Evolutionary conservation across 108 stramenopile genomes (phyloP).

Genomic region (Cyclotella cryptica): DNA sequence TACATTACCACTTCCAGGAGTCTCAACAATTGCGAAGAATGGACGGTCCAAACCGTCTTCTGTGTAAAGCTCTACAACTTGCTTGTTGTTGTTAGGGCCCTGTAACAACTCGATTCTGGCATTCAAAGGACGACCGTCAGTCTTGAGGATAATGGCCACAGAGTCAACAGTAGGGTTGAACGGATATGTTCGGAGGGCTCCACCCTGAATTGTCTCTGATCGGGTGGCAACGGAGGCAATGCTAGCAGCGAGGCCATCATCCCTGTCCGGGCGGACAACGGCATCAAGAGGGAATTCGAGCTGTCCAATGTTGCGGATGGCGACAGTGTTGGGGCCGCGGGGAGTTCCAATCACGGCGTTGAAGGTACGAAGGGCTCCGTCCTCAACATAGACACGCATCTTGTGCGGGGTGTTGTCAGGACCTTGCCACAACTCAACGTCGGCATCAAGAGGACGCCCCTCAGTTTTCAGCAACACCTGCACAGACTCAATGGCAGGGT

Average conservation of each 20-base stretch:
- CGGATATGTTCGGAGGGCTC: conserved; percentile 75
- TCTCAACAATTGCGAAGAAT: conserved; percentile 80
- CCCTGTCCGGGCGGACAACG: conserved; percentile 63
- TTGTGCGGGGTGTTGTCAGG: conserved; percentile 85
- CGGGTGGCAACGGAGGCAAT: conserved; percentile 54
- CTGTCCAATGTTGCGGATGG: conserved; percentile 82
- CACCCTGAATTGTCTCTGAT: conserved; percentile 76
- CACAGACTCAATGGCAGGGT: conserved; percentile 62
- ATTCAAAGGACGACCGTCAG: conserved; percentile 85
- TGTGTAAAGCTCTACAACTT: conserved; percentile 85
- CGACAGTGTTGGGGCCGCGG: conserved; percentile 75
- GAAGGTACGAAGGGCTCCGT: conserved; percentile 80
- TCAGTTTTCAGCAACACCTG: conserved; percentile 81
- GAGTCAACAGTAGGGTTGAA: conserved; percentile 75
- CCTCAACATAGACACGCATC: conserved; percentile 82
- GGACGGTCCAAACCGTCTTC: conserved; percentile 86
- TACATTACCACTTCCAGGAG: conserved; percentile 82
- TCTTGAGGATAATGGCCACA: conserved; percentile 71
- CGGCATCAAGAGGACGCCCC: conserved; percentile 84
- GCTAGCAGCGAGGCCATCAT: conserved; percentile 55
- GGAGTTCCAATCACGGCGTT: conserved; percentile 77
- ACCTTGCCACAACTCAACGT: conserved; percentile 83
- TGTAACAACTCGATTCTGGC: conserved; percentile 82
- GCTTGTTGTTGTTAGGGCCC: conserved; percentile 91
- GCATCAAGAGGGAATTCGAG: conserved; percentile 82